Evolutionary conservation across 495 filamentous ascomycete genomes (phyloP).

Genomic region (Talaromyces stipitatus): DNA sequence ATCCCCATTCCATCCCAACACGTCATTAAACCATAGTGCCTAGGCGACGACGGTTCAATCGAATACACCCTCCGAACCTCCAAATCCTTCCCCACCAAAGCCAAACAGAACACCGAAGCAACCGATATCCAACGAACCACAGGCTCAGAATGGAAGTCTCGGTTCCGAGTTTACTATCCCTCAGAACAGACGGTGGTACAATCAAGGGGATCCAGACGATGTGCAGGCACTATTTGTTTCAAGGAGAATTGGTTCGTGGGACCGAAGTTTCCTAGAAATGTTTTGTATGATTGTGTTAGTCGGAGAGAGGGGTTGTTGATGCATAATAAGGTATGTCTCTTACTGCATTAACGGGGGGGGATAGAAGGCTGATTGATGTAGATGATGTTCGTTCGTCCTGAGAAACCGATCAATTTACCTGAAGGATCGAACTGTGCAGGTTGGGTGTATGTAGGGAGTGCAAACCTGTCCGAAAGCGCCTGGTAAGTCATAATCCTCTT

Average conservation of each 20-base stretch:
- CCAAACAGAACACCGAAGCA: slow-evolving; percentile 8
- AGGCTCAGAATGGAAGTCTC: slow-evolving; percentile 36
- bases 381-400: slow-evolving; percentile 58
- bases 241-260: slow-evolving; percentile 58
- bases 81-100: slow-evolving; percentile 14
- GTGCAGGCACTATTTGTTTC: slow-evolving; percentile 78
- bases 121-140: slow-evolving; percentile 16
- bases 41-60: slow-evolving; percentile 52
- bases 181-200: slow-evolving; percentile 59
- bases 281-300: slow-evolving; percentile 70
- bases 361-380: slow-evolving; percentile 9
- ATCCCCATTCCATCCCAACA: not conserved
- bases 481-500: slow-evolving; percentile 53
- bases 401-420: slow-evolving; percentile 21
- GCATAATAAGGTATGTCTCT: slow-evolving; percentile 64
- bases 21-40: slow-evolving; percentile 3
- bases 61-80: slow-evolving; percentile 45
- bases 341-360: not conserved
- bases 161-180: slow-evolving; percentile 77
- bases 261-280: slow-evolving; percentile 56
- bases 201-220: slow-evolving; percentile 51
- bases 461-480: slow-evolving; percentile 86
- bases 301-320: slow-evolving; percentile 61
- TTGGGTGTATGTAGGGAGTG: slow-evolving; percentile 88
- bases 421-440: slow-evolving; percentile 25